Evolutionary conservation across 2,329 filamentous ascomycete species (phyloP).

Genomic region (Hypoxylon sp.): DNA sequence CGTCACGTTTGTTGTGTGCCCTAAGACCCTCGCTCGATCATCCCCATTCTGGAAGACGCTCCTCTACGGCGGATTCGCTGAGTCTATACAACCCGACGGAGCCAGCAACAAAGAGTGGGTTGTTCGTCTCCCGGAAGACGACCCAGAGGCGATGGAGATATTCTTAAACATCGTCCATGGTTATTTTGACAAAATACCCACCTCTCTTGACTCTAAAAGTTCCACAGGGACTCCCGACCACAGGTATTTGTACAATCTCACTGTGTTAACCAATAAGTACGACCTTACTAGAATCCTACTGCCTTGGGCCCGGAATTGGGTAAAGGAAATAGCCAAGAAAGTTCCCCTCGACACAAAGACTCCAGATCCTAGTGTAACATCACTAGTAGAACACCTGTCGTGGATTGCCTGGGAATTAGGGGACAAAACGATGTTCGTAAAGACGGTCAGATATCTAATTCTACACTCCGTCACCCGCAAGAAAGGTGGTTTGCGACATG

Average conservation of each 20-base stretch:
- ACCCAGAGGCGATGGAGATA: slow-evolving; percentile 50
- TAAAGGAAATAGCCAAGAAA: neutral
- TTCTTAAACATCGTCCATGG: slow-evolving; percentile 54
- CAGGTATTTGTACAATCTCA: slow-evolving; percentile 48
- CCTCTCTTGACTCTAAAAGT: too few species aligned
- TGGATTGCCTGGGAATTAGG: slow-evolving; percentile 46
- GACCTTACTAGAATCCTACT: slow-evolving; percentile 46
- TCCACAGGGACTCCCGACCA: too few species aligned
- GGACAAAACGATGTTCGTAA: neutral
- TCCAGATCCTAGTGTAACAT: too few species aligned
- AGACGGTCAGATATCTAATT: neutral
- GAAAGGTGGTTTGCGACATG: slow-evolving; percentile 7
- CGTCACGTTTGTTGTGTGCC: slow-evolving; percentile 46
- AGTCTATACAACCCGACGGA: slow-evolving; percentile 38
- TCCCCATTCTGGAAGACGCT: slow-evolving; percentile 48
- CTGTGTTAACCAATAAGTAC: slow-evolving; percentile 50
- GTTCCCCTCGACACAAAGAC: too few species aligned
- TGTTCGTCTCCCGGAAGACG: slow-evolving; percentile 53
- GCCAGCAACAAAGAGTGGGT: slow-evolving; percentile 41
- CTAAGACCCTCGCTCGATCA: slow-evolving; percentile 45
- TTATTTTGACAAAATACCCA: slow-evolving; percentile 48
- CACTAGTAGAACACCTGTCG: neutral
- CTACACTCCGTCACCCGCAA: neutral
- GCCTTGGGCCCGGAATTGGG: slow-evolving; percentile 43
- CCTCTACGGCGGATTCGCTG: slow-evolving; percentile 48